These are phyloP conservation scores for Guadua angustifolia DNA, from an alignment of 176 grass and related monocot genomes.

Conservation along the genomic window DNA sequence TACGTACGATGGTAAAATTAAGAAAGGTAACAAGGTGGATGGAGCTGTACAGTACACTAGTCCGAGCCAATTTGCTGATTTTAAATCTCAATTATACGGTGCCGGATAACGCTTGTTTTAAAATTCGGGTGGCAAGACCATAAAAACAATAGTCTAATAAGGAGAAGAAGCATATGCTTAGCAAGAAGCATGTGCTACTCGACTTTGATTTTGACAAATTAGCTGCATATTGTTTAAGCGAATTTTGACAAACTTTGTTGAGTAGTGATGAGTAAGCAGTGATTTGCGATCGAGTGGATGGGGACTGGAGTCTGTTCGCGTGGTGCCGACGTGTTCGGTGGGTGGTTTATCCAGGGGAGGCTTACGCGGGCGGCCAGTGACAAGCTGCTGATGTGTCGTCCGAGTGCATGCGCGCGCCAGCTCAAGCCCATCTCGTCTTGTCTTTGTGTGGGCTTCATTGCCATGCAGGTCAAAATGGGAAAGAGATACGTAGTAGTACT, in stretches of 20 bases:
- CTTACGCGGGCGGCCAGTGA: conserved; percentile 36
- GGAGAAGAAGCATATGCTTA: conserved; percentile 4
- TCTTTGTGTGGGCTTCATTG: too few relatives aligned
- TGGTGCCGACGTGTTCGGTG: conserved; percentile 12
- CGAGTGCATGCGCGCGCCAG: background rate
- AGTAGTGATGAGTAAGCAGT: background rate
- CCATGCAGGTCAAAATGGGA: too few relatives aligned
- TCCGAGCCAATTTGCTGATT: too few relatives aligned
- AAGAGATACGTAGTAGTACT: too few relatives aligned
- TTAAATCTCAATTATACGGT: too few relatives aligned
- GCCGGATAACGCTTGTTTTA: background rate
- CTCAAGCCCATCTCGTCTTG: background rate
- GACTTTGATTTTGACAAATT: background rate
- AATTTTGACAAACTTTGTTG: background rate
- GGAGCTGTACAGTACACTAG: too few relatives aligned
- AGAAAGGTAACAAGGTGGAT: too few relatives aligned
- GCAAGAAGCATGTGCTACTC: conserved; percentile 13
- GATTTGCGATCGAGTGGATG: background rate
- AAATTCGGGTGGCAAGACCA: background rate
- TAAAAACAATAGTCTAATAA: conserved; percentile 12
- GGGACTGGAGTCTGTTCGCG: background rate
- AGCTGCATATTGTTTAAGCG: background rate
- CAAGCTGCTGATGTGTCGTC: conserved; percentile 37
- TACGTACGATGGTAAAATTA: too few relatives aligned
- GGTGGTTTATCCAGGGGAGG: conserved; percentile 25